A percentile compares a stretch with the other conserved stretches of the same genome.
Conservation (phyloP, 768 basidiomycete species). For the Pleurotus giganteus region DNA sequence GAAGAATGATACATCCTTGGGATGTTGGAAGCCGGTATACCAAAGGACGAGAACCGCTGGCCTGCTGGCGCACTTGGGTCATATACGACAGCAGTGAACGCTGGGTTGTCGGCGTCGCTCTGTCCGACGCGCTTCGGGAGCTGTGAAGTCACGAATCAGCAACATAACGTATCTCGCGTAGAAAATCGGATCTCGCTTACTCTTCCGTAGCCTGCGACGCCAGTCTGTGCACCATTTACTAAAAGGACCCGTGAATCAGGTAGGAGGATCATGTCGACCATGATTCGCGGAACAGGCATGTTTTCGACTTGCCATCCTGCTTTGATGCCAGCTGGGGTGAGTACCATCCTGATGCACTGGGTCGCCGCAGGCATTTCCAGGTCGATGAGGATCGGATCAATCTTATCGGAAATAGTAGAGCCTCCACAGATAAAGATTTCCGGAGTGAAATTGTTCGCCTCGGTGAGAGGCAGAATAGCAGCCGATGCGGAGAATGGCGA, state of each 20-base stretch:
- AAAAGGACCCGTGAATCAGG: constrained; percentile 40
- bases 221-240: constrained; percentile 40
- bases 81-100: constrained; percentile 28
- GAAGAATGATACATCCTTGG: constrained; percentile 34
- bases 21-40: constrained; percentile 27
- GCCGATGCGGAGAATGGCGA: constrained; percentile 37
- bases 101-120: constrained; percentile 37
- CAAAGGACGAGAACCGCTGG: constrained; percentile 26
- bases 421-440: constrained; percentile 49
- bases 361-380: constrained; percentile 37
- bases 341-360: constrained; percentile 41
- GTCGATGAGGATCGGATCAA: constrained; percentile 24
- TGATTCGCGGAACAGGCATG: constrained; percentile 38
- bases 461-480: constrained; percentile 34
- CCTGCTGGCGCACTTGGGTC: constrained; percentile 25
- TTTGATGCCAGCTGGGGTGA: constrained; percentile 39
- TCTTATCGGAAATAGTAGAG: constrained; percentile 28
- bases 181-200: constrained; percentile 16
- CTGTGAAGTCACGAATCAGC: constrained; percentile 8
- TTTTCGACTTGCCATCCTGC: constrained; percentile 44
- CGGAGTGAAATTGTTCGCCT: constrained; percentile 37
- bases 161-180: background rate
- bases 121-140: constrained; percentile 29
- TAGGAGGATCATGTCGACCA: constrained; percentile 35
- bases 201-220: constrained; percentile 36